These are phyloP conservation scores for Hortiboletus campestris DNA, from an alignment of 768 basidiomycete genomes.

Conservation along the genomic window DNA sequence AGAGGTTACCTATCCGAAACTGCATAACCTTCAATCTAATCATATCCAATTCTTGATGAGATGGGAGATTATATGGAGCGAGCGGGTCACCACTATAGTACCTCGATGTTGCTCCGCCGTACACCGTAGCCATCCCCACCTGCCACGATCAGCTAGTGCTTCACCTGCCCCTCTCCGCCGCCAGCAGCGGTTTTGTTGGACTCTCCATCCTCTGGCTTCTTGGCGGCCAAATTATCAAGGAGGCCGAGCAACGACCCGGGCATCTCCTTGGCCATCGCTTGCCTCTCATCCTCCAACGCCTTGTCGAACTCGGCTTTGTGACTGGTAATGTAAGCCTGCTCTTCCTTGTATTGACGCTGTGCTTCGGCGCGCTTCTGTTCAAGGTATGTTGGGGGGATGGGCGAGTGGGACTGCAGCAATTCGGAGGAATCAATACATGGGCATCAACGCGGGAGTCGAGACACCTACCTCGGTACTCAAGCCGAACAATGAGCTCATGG, in stretches of 20 bases:
- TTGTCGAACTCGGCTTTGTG: too few relatives aligned
- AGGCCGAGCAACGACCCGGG: too few relatives aligned
- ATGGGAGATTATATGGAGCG: conserved; percentile 3
- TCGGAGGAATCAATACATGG: background rate
- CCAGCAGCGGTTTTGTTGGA: too few relatives aligned
- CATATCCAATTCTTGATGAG: background rate
- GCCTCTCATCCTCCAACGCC: too few relatives aligned
- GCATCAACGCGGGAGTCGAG: background rate
- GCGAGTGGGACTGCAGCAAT: conserved; percentile 30
- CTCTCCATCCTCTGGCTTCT: too few relatives aligned
- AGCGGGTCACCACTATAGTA: conserved; percentile 1
- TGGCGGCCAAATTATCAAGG: too few relatives aligned
- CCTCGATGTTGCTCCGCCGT: conserved; percentile 3
- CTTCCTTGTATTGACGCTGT: conserved; percentile 50
- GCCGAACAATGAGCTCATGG: conserved; percentile 47
- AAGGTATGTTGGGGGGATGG: conserved; percentile 47
- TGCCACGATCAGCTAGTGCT: background rate
- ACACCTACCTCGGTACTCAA: conserved; percentile 29
- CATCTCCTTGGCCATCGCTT: too few relatives aligned
- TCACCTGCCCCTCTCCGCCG: too few relatives aligned
- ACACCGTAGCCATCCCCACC: background rate
- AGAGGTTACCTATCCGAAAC: too few relatives aligned
- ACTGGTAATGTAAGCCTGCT: too few relatives aligned
- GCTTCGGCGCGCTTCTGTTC: conserved; percentile 52
- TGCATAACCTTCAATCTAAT: background rate